Evolutionary conservation across 2,329 filamentous ascomycete species (phyloP).

Genomic region (Penicillium sp.): DNA sequence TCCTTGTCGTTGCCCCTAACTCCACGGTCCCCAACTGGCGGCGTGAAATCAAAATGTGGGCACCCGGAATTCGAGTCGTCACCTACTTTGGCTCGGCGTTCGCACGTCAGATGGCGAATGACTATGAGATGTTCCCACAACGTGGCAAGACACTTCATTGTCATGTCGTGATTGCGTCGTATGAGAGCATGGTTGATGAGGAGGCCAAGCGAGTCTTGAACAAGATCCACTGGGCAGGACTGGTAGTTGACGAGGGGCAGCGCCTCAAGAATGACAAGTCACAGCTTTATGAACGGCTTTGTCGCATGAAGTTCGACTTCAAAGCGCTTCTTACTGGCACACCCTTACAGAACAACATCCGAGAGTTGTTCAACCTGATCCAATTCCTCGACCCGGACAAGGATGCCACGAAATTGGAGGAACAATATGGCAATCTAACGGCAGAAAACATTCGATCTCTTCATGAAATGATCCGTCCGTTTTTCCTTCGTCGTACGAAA

Average conservation of each 20-base stretch:
- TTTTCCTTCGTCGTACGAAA: constrained; percentile 80
- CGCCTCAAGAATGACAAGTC: constrained; percentile 92
- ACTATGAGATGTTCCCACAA: constrained; percentile 82
- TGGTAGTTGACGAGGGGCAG: constrained; percentile 95
- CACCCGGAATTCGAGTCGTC: constrained; percentile 83
- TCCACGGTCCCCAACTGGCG: constrained; percentile 98
- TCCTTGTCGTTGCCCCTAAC: constrained; percentile 91
- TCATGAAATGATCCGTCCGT: constrained; percentile 80
- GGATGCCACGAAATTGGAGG: constrained; percentile 75
- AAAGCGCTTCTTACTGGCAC: constrained; percentile 86
- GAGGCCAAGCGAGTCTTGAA: constrained; percentile 70
- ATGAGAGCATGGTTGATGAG: constrained; percentile 82
- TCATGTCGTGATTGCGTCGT: constrained; percentile 93
- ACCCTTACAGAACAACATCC: constrained; percentile 81
- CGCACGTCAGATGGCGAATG: constrained; percentile 76
- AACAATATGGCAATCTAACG: constrained; percentile 76
- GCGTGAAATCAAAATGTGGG: constrained; percentile 93
- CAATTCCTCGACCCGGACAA: constrained; percentile 83
- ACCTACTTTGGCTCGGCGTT: constrained; percentile 83
- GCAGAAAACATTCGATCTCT: constrained; percentile 81
- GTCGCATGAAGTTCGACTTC: constrained; percentile 77
- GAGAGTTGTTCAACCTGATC: constrained; percentile 94
- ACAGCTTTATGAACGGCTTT: constrained; percentile 76
- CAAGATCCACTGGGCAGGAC: constrained; percentile 78
- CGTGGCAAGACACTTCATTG: constrained; percentile 72